Conservation (phyloP, 2,329 filamentous ascomycete genomes). For the Didymella exigua region DNA sequence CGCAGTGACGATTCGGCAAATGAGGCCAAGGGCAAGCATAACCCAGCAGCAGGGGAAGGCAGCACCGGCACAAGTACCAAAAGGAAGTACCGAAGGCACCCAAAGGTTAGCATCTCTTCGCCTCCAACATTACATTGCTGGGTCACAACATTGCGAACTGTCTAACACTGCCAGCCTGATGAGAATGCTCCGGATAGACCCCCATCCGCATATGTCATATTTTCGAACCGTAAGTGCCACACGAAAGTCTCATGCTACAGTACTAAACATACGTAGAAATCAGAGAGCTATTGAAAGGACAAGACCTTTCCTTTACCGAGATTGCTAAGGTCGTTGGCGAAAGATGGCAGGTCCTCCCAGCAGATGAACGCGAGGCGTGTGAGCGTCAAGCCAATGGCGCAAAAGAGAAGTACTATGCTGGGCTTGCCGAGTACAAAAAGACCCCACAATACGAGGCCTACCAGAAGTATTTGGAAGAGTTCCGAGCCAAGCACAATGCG, state of each 20-base stretch:
- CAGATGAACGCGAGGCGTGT: conserved; percentile 71
- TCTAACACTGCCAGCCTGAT: conserved; percentile 62
- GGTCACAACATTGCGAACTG: neutral
- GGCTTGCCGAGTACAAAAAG: conserved; percentile 77
- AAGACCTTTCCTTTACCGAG: conserved; percentile 79
- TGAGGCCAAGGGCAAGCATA: conserved; percentile 55
- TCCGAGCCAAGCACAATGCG: conserved; percentile 70
- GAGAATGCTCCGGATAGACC: conserved; percentile 80
- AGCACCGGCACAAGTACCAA: conserved; percentile 55
- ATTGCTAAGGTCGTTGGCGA: conserved; percentile 84
- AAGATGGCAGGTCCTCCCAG: conserved; percentile 75
- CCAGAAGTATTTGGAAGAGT: conserved; percentile 73
- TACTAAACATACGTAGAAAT: conserved; percentile 61
- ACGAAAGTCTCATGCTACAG: neutral
- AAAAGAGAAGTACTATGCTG: conserved; percentile 78
- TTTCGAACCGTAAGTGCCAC: conserved; percentile 74
- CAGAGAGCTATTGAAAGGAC: conserved; percentile 76
- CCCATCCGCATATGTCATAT: conserved; percentile 82
- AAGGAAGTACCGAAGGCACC: conserved; percentile 77
- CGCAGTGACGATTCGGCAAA: conserved; percentile 59
- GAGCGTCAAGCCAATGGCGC: conserved; percentile 73
- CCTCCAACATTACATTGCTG: neutral
- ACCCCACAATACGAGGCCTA: conserved; percentile 72
- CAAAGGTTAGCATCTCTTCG: conserved; percentile 62
- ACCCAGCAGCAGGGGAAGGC: conserved; percentile 25